phyloP scores from a whole-genome alignment of 345 rosid species.

The Camelina laxa region DNA sequence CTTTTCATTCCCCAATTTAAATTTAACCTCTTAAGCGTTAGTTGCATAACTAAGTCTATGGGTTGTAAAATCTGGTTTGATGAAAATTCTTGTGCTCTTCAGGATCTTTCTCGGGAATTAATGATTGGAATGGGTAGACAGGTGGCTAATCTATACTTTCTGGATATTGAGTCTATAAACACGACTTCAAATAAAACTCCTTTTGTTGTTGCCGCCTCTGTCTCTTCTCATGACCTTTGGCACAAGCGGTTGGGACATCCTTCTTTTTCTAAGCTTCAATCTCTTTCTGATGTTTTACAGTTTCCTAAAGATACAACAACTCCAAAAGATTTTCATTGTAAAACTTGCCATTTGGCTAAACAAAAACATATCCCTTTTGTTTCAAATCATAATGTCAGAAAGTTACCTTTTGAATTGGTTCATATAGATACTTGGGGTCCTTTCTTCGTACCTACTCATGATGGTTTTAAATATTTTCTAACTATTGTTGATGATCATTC shows the following conservation, averaged over 20 bases:
- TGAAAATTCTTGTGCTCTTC: background rate
- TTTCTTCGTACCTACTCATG: too few species aligned
- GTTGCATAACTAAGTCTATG: background rate
- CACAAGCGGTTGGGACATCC: background rate
- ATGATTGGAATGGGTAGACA: slow-evolving; percentile 14
- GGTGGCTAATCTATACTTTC: background rate
- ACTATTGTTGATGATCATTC: too few species aligned
- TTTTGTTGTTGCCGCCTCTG: background rate
- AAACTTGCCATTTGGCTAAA: too few species aligned
- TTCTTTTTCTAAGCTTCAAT: background rate
- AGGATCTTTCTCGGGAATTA: background rate
- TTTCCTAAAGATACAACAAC: too few species aligned
- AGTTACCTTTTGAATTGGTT: too few species aligned
- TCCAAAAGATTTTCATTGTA: too few species aligned
- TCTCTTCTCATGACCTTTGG: background rate
- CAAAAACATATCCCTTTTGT: too few species aligned
- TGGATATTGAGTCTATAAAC: background rate
- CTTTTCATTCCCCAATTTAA: background rate
- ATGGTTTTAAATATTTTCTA: too few species aligned
- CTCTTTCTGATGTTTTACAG: too few species aligned
- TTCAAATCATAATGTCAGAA: too few species aligned
- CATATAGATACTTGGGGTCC: too few species aligned
- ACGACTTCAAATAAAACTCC: background rate
- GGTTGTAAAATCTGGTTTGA: background rate
- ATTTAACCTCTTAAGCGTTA: background rate